These are phyloP conservation scores for Scopulariopsis brevicaulis DNA, from an alignment of 2,329 filamentous ascomycete species.

Conservation along the genomic window DNA sequence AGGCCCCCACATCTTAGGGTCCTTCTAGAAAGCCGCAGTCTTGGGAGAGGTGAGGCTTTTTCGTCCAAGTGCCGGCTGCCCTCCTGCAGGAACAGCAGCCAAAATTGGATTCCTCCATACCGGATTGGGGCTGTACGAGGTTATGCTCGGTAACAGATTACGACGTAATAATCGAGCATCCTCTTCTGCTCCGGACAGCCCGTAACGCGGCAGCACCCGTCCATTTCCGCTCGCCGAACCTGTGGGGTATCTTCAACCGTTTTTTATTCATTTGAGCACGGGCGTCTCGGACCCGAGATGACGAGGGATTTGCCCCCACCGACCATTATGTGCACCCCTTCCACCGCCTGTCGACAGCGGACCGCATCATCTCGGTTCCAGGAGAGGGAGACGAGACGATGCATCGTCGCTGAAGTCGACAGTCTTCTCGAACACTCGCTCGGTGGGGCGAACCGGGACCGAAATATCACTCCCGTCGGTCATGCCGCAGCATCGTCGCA, in stretches of 20 bases:
- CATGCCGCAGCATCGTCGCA: neutral
- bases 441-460: neutral
- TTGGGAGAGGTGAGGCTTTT: neutral
- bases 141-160: no score
- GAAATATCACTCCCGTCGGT: neutral
- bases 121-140: neutral
- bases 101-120: neutral
- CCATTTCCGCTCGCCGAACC: neutral
- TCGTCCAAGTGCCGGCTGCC: neutral
- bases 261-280: no score
- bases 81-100: neutral
- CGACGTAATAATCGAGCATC: no score
- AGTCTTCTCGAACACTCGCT: neutral
- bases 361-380: no score
- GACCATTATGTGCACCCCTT: no score
- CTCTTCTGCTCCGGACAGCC: neutral
- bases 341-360: no score
- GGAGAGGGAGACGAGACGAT: neutral
- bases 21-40: neutral
- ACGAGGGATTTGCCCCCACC: no score
- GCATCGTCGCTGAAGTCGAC: no score
- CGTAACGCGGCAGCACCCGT: neutral
- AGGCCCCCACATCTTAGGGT: neutral
- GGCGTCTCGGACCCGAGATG: no score
- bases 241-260: neutral